phyloP scores from a whole-genome alignment of 2,329 filamentous ascomycete genomes.

The Trichoderma simmonsii region DNA sequence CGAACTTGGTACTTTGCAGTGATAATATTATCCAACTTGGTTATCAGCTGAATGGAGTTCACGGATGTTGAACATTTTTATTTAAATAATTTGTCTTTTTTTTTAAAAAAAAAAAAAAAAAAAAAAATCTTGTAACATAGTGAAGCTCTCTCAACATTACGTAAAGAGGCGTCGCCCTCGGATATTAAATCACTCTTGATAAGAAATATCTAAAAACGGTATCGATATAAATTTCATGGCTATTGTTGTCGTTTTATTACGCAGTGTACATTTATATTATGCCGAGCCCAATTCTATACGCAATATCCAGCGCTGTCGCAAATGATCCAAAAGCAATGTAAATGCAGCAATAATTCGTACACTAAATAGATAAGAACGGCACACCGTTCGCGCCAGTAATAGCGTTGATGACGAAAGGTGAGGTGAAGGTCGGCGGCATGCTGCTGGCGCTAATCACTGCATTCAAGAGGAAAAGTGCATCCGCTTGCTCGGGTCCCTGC shows the following conservation, averaged over 20 bases:
- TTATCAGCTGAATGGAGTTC: not conserved
- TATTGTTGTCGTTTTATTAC: not conserved
- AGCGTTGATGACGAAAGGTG: not conserved
- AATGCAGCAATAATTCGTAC: not conserved
- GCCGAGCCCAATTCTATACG: not conserved
- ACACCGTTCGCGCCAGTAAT: constrained; percentile 1
- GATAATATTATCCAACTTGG: not conserved
- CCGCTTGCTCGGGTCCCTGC: constrained; percentile 15
- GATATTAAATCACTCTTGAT: not conserved
- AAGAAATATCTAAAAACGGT: not conserved
- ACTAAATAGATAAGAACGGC: constrained; percentile 6
- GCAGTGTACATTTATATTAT: not conserved
- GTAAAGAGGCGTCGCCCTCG: not conserved
- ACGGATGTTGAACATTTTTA: not conserved
- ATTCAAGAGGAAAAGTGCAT: constrained; percentile 14
- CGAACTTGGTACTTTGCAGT: not conserved
- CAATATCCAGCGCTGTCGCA: not conserved
- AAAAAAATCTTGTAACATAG: not conserved
- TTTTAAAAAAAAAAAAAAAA: too few species aligned
- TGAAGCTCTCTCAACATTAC: not conserved
- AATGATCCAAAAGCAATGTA: not conserved
- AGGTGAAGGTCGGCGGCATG: constrained; percentile 15
- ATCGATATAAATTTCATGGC: not conserved
- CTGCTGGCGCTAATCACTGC: constrained; percentile 14
- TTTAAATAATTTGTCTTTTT: not conserved